These are phyloP conservation scores for Kazachstania africana DNA, from an alignment of 805 yeast genomes.

Conservation along the genomic window DNA sequence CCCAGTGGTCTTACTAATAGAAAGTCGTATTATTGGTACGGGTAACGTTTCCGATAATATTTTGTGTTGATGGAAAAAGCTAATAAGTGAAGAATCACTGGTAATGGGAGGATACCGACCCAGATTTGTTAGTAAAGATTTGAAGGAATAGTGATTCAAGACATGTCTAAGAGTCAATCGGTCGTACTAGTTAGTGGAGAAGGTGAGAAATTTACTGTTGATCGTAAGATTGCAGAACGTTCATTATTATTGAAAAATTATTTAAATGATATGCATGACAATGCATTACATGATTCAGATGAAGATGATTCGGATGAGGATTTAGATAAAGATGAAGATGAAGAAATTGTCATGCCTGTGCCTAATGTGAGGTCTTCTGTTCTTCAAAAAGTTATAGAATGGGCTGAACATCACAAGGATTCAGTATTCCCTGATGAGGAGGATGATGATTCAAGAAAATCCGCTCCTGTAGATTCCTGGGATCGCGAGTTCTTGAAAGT, in stretches of 20 bases:
- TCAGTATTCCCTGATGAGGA: constrained; percentile 65
- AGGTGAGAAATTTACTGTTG: constrained; percentile 68
- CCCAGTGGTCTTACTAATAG: too few relatives aligned
- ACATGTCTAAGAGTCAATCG: constrained; percentile 4
- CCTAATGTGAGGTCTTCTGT: constrained; percentile 86
- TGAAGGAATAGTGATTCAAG: background rate
- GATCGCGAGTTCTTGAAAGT: constrained; percentile 88
- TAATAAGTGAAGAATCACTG: background rate
- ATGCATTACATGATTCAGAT: constrained; percentile 31
- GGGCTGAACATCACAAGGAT: constrained; percentile 92
- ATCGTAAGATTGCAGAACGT: constrained; percentile 73
- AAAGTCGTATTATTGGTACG: too few relatives aligned
- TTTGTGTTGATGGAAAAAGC: background rate
- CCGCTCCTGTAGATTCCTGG: constrained; percentile 94
- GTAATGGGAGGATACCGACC: background rate
- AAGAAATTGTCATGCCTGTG: constrained; percentile 71
- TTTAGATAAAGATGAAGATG: constrained; percentile 47
- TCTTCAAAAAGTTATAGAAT: constrained; percentile 80
- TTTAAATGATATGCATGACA: constrained; percentile 60
- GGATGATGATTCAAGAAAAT: constrained; percentile 73
- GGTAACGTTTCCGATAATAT: too few relatives aligned
- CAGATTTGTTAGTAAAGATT: background rate
- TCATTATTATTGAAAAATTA: constrained; percentile 77
- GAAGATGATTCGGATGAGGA: constrained; percentile 32
- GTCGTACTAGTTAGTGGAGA: constrained; percentile 65